Evolutionary conservation across 1,284 basidiomycete species (phyloP).

Genomic region (Moniliella sp.): DNA sequence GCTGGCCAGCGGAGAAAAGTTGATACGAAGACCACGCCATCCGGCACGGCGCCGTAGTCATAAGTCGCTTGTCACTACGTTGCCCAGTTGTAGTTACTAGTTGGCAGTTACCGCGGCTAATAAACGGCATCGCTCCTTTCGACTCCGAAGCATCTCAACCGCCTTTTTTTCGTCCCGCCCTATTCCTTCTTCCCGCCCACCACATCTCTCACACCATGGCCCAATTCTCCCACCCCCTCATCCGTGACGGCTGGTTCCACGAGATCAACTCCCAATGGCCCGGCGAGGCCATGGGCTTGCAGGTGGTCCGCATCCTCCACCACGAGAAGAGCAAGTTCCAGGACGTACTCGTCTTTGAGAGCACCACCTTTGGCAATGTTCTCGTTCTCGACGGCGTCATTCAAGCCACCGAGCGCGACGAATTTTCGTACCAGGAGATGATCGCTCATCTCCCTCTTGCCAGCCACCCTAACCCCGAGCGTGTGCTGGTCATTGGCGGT

Average conservation of each 20-base stretch:
- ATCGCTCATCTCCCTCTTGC: conserved; percentile 85
- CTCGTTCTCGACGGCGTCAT: conserved; percentile 86
- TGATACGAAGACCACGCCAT: too few species aligned
- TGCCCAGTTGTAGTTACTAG: too few species aligned
- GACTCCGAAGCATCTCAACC: too few species aligned
- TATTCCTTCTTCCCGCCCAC: too few species aligned
- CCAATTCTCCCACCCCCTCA: conserved; percentile 33
- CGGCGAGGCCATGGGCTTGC: conserved; percentile 38
- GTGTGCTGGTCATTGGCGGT: conserved; percentile 86
- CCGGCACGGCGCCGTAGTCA: too few species aligned
- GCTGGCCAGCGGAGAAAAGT: too few species aligned
- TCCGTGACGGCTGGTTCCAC: conserved; percentile 81
- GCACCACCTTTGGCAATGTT: conserved; percentile 70
- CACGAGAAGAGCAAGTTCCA: conserved; percentile 74
- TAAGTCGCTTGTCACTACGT: too few species aligned
- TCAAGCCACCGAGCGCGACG: conserved; percentile 89
- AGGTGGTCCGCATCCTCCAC: conserved; percentile 81
- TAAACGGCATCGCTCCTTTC: too few species aligned
- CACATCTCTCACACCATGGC: too few species aligned
- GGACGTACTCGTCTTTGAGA: conserved; percentile 87
- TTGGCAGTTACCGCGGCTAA: too few species aligned
- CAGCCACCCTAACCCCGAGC: conserved; percentile 84
- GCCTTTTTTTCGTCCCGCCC: too few species aligned
- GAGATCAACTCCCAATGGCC: conserved; percentile 95
- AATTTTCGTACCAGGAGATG: conserved; percentile 99